Evolutionary conservation across 352 stramenopile species (phyloP).

Genomic region (Phytophthora pisi): DNA sequence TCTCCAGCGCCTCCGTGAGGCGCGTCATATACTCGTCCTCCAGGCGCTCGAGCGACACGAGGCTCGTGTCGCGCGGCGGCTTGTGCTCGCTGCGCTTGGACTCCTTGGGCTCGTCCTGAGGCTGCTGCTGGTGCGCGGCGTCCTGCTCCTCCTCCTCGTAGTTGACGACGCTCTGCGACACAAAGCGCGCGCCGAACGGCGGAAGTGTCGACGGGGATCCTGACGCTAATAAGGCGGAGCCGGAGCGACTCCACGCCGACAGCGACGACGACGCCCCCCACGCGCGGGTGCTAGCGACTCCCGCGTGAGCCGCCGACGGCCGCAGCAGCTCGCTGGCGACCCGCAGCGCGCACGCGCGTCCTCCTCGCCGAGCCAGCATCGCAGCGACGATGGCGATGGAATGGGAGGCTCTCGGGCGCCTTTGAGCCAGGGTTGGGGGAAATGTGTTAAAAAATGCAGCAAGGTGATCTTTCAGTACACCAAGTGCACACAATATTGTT

Average conservation of each 20-base stretch:
- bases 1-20: constrained; percentile 36
- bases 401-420: constrained; percentile 31
- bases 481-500: constrained; percentile 1
- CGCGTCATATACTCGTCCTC: constrained; percentile 34
- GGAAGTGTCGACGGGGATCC: background rate
- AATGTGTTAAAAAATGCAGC: constrained; percentile 17
- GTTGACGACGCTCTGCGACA: constrained; percentile 27
- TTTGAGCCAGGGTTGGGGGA: background rate
- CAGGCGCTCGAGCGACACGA: constrained; percentile 24
- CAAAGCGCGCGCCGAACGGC: constrained; percentile 22
- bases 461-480: constrained; percentile 2
- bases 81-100: background rate
- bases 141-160: constrained; percentile 14
- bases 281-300: constrained; percentile 13
- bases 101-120: constrained; percentile 4
- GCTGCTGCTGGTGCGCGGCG: background rate
- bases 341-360: background rate
- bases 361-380: constrained; percentile 27
- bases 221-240: too few relatives aligned
- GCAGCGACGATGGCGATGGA: constrained; percentile 5
- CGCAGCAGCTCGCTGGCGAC: background rate
- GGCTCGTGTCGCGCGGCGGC: constrained; percentile 20
- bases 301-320: background rate
- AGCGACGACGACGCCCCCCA: too few relatives aligned
- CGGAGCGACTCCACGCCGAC: too few relatives aligned